Evolutionary conservation across 2,329 filamentous ascomycete species (phyloP).

Genomic region (Aspergillus sclerotialis): DNA sequence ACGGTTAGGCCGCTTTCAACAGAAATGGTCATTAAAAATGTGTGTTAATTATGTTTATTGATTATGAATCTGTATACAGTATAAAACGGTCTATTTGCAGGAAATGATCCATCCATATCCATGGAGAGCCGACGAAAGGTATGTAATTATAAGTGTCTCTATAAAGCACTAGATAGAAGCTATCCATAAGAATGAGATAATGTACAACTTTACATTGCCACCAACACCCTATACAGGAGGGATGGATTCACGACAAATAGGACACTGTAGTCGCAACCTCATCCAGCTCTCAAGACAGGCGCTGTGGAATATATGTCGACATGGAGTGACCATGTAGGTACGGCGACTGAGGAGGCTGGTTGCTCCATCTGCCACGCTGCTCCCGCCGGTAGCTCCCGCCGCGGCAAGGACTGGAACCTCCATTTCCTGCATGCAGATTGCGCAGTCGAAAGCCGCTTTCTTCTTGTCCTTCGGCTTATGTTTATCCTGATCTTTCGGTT

Average conservation of each 20-base stretch:
- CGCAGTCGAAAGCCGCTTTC: constrained; percentile 71
- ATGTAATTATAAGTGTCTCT: no score
- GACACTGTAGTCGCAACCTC: constrained; percentile 85
- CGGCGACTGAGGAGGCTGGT: constrained; percentile 69
- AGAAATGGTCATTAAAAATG: constrained; percentile 7
- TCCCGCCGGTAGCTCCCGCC: constrained; percentile 44
- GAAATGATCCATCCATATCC: background rate
- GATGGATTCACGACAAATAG: constrained; percentile 84
- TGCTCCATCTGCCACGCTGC: constrained; percentile 36
- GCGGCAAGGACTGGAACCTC: constrained; percentile 71
- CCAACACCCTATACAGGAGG: constrained; percentile 60
- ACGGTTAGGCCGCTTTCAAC: constrained; percentile 16
- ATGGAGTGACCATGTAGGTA: constrained; percentile 95
- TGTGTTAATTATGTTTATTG: constrained; percentile 1
- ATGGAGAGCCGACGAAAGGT: background rate
- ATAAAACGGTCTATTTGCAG: background rate
- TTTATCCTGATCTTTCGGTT: constrained; percentile 37
- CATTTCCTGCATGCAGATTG: constrained; percentile 86
- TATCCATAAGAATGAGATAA: no score
- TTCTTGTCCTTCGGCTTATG: constrained; percentile 40
- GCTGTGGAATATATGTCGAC: constrained; percentile 91
- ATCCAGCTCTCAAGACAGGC: constrained; percentile 93
- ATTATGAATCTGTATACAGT: no score
- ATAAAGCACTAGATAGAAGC: no score
- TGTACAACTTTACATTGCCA: background rate